Base-by-base conservation (phyloP, 2,329 filamentous ascomycete genomes). In the Mollisiaceae sp. region DNA sequence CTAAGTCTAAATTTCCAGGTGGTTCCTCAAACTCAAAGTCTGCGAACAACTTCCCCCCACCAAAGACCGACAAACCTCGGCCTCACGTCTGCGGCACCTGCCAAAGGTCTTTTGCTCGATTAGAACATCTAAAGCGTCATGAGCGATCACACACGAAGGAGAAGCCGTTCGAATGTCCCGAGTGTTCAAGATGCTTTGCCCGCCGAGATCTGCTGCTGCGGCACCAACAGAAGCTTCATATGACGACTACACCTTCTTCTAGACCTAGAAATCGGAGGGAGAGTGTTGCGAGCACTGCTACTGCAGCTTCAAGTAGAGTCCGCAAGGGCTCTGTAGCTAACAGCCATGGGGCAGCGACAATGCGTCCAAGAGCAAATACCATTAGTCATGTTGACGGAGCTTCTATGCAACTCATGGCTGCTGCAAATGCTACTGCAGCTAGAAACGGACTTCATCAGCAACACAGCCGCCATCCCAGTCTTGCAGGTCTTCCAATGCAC, bases 151-250 rank as follows among this genome's bases (percentile, higher is more conserved):
- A 97, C 77, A 97, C 94, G 54, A 97, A 99, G 62, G 76, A 99
- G 81, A 99, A 99, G 83, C 95, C 95, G 0, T 99, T 99, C 74
- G 93, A 97, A 79, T 99, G 95, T 75, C 92, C 93, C 35, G 93
- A 98, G 78, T 99, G 95, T 79, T 86, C 92, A 43, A 84, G 95
- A 80, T 98, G 95, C 81, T 99, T 99, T 79, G 95, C 95, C 66
- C 89, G 95, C 67, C 89, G 95, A 71, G 95, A 99, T 79, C 81
- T 99, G 71, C 85, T 99, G 63, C 82, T 99, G 71, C 89, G 95
- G 66, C 95, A 99, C 80, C 95, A 99, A 84, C 95, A 99, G 83
- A 99, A 99, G 83, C 86, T 99, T 57, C 95, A 99, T 78, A 93
- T 97, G 84, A 93, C 93, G 32, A 92, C 92, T 14, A 93, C 93